Evolutionary conservation across 2,329 filamentous ascomycete species (phyloP).

Genomic region (Torrubiella hemipterigena): DNA sequence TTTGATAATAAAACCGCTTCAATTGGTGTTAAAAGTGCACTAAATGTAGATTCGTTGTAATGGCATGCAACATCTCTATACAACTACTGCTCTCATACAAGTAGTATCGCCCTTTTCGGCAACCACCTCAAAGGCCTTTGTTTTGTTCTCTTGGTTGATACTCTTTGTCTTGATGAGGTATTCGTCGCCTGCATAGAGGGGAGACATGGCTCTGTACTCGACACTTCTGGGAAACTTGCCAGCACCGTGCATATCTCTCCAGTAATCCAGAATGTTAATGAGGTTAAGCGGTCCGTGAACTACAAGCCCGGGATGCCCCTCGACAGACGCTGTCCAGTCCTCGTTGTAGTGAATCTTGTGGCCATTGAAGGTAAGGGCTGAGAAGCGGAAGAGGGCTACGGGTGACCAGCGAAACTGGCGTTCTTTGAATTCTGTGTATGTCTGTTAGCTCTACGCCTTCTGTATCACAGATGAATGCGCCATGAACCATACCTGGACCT

Average conservation of each 20-base stretch:
- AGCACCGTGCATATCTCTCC: conserved; percentile 35
- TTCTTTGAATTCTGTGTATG: background rate
- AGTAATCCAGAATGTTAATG: conserved; percentile 59
- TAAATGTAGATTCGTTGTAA: too few relatives aligned
- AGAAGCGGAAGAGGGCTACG: conserved; percentile 62
- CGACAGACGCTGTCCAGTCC: conserved; percentile 48
- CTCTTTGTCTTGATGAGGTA: conserved; percentile 21
- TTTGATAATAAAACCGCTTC: too few relatives aligned
- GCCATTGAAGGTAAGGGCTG: conserved; percentile 73
- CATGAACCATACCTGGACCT: conserved; percentile 8
- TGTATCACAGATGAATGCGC: background rate
- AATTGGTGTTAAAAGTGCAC: too few relatives aligned
- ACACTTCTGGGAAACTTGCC: conserved; percentile 25
- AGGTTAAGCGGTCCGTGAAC: conserved; percentile 75
- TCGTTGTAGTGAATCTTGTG: conserved; percentile 77
- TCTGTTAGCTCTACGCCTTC: background rate
- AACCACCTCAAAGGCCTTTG: conserved; percentile 1
- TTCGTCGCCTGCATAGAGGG: conserved; percentile 56
- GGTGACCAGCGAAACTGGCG: conserved; percentile 31
- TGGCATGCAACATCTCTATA: background rate
- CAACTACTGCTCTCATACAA: conserved; percentile 6
- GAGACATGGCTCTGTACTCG: conserved; percentile 56
- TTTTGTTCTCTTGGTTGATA: background rate
- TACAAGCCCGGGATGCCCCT: conserved; percentile 59
- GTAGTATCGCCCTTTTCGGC: conserved; percentile 4